These are phyloP conservation scores for Alternaria triticimaculans DNA, from an alignment of 2,329 filamentous ascomycete species.

Conservation along the genomic window DNA sequence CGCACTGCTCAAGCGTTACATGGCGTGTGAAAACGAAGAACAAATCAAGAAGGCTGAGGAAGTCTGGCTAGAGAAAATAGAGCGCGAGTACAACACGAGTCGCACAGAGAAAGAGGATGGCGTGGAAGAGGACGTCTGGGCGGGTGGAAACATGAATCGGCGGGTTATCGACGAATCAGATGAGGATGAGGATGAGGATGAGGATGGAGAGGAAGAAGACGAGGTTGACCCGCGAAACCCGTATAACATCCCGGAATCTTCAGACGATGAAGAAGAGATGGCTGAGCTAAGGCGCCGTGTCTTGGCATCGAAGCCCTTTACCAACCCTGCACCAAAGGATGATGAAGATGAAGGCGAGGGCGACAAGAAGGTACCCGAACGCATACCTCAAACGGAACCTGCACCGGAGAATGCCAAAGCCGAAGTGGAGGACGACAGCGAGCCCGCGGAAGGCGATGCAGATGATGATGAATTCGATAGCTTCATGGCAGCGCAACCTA, in stretches of 20 bases:
- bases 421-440: conserved; percentile 69
- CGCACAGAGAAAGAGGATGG: conserved; percentile 68
- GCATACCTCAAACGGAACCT: conserved; percentile 65
- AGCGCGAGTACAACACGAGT: conserved; percentile 85
- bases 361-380: conserved; percentile 64
- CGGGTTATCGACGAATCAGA: conserved; percentile 53
- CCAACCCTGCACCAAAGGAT: conserved; percentile 59
- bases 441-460: conserved; percentile 70
- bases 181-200: conserved; percentile 56
- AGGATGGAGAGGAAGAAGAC: conserved; percentile 49
- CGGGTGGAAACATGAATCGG: conserved; percentile 86
- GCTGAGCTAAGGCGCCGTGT: conserved; percentile 88
- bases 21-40: conserved; percentile 80
- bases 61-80: conserved; percentile 87
- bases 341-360: conserved; percentile 38
- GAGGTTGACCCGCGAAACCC: conserved; percentile 66
- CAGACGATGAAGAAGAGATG: conserved; percentile 88
- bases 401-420: conserved; percentile 36
- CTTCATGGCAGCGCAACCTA: conserved; percentile 88
- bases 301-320: conserved; percentile 88
- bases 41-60: conserved; percentile 84
- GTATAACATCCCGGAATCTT: conserved; percentile 75
- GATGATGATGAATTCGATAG: conserved; percentile 83
- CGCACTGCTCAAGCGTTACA: conserved; percentile 81
- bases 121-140: conserved; percentile 77